These are phyloP conservation scores for Akanthomyces uredinophilus DNA, from an alignment of 2,329 filamentous ascomycete genomes.

Conservation along the genomic window DNA sequence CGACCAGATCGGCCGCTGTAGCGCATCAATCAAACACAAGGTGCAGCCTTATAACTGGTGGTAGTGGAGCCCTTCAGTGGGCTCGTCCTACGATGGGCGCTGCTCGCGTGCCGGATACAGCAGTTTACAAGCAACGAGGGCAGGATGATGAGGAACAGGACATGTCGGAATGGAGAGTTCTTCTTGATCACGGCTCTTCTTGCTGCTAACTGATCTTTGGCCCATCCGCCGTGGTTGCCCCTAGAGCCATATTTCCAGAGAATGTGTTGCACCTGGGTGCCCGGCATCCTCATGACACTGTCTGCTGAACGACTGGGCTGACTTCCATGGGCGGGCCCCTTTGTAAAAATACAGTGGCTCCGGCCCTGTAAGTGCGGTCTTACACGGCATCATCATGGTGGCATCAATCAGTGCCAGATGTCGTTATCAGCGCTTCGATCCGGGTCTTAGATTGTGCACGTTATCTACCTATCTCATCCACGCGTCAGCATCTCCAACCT, in stretches of 20 bases:
- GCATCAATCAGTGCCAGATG: neutral
- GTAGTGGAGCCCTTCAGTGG: neutral
- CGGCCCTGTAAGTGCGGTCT: slow-evolving; percentile 1
- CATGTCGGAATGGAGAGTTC: too few relatives aligned
- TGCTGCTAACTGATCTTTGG: too few relatives aligned
- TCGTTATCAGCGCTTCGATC: neutral
- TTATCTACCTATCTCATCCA: neutral
- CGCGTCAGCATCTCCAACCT: neutral
- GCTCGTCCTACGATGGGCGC: neutral
- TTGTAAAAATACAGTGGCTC: neutral
- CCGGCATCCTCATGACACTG: neutral
- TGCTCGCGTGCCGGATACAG: slow-evolving; percentile 15
- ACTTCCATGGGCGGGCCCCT: neutral
- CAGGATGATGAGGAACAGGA: neutral
- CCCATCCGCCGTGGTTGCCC: too few relatives aligned
- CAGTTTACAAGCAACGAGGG: neutral
- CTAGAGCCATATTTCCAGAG: neutral
- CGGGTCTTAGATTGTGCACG: neutral
- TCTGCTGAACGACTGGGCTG: slow-evolving; percentile 7
- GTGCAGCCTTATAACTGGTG: neutral
- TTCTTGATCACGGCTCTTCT: too few relatives aligned
- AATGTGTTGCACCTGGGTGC: neutral
- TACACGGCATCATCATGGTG: neutral
- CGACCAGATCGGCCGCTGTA: slow-evolving; percentile 3
- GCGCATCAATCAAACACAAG: neutral